A percentile compares a stretch with the other conserved stretches of the same genome.
Evolutionary conservation across 1,139 yeast species (phyloP).

Genomic region (Candida pseudoviswanathii): DNA sequence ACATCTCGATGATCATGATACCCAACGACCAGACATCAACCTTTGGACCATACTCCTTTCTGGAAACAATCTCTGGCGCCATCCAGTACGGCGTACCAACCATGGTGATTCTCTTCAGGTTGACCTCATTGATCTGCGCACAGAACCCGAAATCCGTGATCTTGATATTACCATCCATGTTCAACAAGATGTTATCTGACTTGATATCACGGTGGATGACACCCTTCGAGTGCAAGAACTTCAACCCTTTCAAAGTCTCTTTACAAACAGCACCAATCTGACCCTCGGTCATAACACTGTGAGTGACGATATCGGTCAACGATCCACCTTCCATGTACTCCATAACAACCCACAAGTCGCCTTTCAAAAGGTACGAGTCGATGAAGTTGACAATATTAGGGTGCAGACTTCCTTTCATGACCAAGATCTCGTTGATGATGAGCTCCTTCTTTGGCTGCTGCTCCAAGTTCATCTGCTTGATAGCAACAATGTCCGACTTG

Average conservation of each 20-base stretch:
- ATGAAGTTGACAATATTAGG: constrained; percentile 90
- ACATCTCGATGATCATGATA: constrained; percentile 97
- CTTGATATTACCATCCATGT: constrained; percentile 85
- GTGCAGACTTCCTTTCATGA: constrained; percentile 90
- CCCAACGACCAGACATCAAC: constrained; percentile 98
- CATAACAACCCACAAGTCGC: constrained; percentile 95
- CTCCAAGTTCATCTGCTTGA: constrained; percentile 91
- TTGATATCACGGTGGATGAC: constrained; percentile 96
- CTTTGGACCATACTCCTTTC: constrained; percentile 95
- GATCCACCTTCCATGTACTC: constrained; percentile 99
- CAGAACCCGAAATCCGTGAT: constrained; percentile 91
- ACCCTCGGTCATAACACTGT: constrained; percentile 94
- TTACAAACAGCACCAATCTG: constrained; percentile 96
- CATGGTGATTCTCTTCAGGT: constrained; percentile 91
- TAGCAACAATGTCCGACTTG: constrained; percentile 73
- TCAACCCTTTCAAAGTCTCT: constrained; percentile 83
- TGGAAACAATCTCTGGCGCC: constrained; percentile 97
- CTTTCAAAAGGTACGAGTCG: constrained; percentile 74
- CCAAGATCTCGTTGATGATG: constrained; percentile 89
- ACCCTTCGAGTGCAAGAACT: constrained; percentile 88
- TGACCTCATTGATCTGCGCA: constrained; percentile 89
- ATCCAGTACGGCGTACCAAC: constrained; percentile 99
- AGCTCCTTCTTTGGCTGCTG: constrained; percentile 95
- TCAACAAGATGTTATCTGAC: constrained; percentile 85
- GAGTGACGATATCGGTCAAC: constrained; percentile 91